Percentiles rank a stretch among this genome's conserved stretches.
Evolutionary conservation across 345 rosid species (phyloP).

Genomic region (Triadica sebifera): DNA sequence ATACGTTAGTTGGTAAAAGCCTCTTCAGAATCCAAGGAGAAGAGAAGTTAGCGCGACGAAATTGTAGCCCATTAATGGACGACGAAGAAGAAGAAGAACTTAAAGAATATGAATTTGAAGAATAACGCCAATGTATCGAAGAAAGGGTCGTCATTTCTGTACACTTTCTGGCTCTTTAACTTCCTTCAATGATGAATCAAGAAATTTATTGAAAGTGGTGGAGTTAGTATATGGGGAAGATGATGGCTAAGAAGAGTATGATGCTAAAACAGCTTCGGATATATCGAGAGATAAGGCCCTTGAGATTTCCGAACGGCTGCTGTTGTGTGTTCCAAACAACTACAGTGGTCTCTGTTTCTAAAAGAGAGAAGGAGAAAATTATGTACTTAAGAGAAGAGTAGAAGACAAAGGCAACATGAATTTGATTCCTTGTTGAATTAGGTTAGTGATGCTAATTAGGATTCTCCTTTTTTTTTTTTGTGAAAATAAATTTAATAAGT

Average conservation of each 20-base stretch:
- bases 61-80: slow-evolving; percentile 21
- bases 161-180: too few species aligned
- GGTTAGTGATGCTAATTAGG: background rate
- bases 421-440: background rate
- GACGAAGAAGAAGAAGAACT: slow-evolving; percentile 31
- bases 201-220: background rate
- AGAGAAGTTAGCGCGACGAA: slow-evolving; percentile 38
- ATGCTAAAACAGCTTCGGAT: slow-evolving; percentile 39
- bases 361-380: background rate
- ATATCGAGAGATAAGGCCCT: slow-evolving; percentile 57
- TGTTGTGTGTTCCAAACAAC: slow-evolving; percentile 6
- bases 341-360: background rate
- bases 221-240: slow-evolving; percentile 9
- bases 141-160: slow-evolving; percentile 57
- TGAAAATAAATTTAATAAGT: too few species aligned
- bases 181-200: background rate
- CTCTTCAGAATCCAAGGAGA: slow-evolving; percentile 17
- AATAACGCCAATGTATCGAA: slow-evolving; percentile 43
- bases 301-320: slow-evolving; percentile 87
- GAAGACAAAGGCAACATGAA: background rate
- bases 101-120: slow-evolving; percentile 23
- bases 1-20: slow-evolving; percentile 41
- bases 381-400: too few species aligned
- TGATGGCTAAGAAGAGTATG: background rate
- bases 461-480: background rate